phyloP scores from a whole-genome alignment of 495 filamentous ascomycete species.

The Aspergillus olivimuriae region DNA sequence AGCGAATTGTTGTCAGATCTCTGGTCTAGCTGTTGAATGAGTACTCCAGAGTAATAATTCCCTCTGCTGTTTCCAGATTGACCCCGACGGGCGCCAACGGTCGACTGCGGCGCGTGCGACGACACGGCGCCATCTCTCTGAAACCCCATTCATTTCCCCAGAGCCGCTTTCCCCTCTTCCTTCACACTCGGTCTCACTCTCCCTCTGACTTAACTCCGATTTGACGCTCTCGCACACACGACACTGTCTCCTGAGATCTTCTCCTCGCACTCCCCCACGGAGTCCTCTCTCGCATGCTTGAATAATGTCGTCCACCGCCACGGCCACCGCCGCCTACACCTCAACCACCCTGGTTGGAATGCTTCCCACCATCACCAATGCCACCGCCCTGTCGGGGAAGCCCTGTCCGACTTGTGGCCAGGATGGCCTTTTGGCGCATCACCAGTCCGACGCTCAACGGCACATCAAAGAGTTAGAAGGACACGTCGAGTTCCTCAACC shows the following conservation, averaged over 20 bases:
- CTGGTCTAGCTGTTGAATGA: too few species aligned
- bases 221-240: too few species aligned
- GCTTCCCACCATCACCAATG: slow-evolving; percentile 25
- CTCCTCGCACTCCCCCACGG: too few species aligned
- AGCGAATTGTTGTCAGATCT: too few species aligned
- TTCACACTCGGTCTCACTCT: not conserved
- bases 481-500: slow-evolving; percentile 66
- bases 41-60: too few species aligned
- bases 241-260: too few species aligned
- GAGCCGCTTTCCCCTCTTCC: not conserved
- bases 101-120: not conserved
- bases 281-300: too few species aligned
- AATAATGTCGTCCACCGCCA: slow-evolving; percentile 24
- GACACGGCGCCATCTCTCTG: slow-evolving; percentile 7
- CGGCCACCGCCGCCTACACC: slow-evolving; percentile 25
- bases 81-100: too few species aligned
- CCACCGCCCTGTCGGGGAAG: slow-evolving; percentile 22
- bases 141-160: slow-evolving; percentile 11
- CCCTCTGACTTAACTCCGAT: too few species aligned
- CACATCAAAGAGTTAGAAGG: slow-evolving; percentile 76
- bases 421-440: slow-evolving; percentile 24
- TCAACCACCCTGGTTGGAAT: slow-evolving; percentile 32
- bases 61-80: too few species aligned
- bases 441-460: slow-evolving; percentile 47
- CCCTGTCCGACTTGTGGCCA: slow-evolving; percentile 45